Evolutionary conservation across 2,329 filamentous ascomycete genomes (phyloP).

Genomic region (Paraphaeosphaeria sporulosa): DNA sequence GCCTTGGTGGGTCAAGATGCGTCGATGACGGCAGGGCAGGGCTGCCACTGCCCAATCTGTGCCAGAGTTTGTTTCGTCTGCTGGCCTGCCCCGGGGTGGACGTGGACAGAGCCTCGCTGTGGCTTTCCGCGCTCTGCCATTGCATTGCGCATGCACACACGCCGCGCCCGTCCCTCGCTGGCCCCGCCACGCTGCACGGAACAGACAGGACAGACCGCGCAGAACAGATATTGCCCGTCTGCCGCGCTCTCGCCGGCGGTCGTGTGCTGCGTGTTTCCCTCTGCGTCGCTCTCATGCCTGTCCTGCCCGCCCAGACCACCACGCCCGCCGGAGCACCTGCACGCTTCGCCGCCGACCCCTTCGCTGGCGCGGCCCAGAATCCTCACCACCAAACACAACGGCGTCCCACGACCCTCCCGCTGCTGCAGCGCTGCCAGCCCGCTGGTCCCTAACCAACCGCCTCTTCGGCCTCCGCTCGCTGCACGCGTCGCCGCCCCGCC

Average conservation of each 20-base stretch:
- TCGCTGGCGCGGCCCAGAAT: neutral
- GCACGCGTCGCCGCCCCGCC: slow-evolving; percentile 38
- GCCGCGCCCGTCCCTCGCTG: no score
- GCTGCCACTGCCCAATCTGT: neutral
- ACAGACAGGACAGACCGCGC: no score
- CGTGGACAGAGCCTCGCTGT: neutral
- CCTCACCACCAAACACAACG: slow-evolving; percentile 26
- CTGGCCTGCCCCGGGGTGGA: neutral
- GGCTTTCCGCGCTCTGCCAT: neutral
- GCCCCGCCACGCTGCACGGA: neutral
- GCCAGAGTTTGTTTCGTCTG: slow-evolving; percentile 9
- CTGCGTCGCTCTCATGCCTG: no score
- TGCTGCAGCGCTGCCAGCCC: slow-evolving; percentile 40
- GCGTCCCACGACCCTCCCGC: slow-evolving; percentile 36
- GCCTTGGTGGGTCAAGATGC: no score
- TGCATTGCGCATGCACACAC: neutral
- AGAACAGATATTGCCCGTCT: neutral
- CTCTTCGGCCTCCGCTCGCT: slow-evolving; percentile 46
- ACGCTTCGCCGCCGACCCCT: slow-evolving; percentile 2
- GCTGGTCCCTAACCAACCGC: slow-evolving; percentile 53
- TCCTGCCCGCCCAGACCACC: slow-evolving; percentile 18
- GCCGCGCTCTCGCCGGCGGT: neutral
- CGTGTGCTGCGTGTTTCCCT: neutral
- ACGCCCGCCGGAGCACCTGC: slow-evolving; percentile 13
- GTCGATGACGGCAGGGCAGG: neutral